Percentiles rank a stretch among this genome's conserved stretches.
Evolutionary conservation across 2,329 filamentous ascomycete species (phyloP).

Genomic region (Cladosporium cucumerinum): DNA sequence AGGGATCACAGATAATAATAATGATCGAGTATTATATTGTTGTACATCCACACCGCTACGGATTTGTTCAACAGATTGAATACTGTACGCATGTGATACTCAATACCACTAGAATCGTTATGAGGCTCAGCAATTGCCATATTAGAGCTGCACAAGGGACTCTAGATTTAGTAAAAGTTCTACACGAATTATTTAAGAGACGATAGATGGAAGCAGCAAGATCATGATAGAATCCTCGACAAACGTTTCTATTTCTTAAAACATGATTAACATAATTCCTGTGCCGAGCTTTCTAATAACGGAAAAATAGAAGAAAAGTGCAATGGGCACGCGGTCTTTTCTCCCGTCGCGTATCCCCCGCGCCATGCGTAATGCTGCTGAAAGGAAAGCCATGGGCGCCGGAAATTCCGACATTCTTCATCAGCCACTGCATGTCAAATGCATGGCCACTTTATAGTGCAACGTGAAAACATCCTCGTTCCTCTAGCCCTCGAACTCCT

Average conservation of each 20-base stretch:
- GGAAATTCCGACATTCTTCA: conserved; percentile 8
- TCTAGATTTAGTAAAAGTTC: neutral
- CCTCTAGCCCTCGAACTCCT: conserved; percentile 56
- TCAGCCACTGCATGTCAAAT: conserved; percentile 1
- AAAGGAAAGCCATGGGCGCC: conserved; percentile 7
- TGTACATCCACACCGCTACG: neutral
- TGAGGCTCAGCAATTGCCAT: neutral
- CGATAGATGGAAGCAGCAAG: neutral
- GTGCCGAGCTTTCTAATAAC: conserved; percentile 8
- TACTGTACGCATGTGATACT: neutral
- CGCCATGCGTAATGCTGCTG: conserved; percentile 6
- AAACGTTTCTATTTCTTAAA: conserved; percentile 6
- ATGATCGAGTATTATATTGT: neutral
- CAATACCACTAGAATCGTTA: neutral
- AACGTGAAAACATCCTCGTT: conserved; percentile 1
- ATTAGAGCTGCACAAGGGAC: neutral
- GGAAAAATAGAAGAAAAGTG: neutral
- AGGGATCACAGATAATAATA: neutral
- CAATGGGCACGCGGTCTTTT: neutral
- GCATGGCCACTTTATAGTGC: neutral
- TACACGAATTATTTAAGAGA: neutral
- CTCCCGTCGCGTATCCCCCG: neutral
- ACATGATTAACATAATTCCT: conserved; percentile 12
- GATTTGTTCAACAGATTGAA: neutral
- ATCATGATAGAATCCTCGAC: conserved; percentile 1